Evolutionary conservation across 2,329 filamentous ascomycete genomes (phyloP).

Genomic region (Colletotrichum gigasporum): DNA sequence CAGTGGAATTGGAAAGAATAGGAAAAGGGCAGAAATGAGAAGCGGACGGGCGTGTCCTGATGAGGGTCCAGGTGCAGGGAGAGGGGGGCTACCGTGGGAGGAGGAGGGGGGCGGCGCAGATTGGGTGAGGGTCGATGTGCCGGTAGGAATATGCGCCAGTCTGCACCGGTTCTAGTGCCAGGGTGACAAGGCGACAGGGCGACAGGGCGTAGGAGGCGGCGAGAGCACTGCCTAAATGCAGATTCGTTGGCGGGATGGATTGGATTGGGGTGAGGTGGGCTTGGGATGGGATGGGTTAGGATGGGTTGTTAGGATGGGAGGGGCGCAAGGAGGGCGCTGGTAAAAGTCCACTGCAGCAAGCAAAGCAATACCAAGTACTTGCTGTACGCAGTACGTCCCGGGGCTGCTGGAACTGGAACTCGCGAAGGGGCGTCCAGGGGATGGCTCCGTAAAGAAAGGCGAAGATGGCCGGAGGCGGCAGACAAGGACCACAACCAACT

Average conservation of each 20-base stretch:
- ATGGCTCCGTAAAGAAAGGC: not conserved
- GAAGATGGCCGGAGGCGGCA: not conserved
- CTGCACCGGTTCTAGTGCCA: conserved; percentile 1
- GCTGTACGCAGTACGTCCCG: not conserved
- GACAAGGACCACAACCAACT: no score
- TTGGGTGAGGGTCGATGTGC: conserved; percentile 19
- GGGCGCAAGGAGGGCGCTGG: conserved; percentile 13
- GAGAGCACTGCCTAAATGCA: not conserved
- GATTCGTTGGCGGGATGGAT: not conserved
- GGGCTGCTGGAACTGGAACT: no score
- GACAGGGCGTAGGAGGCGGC: not conserved
- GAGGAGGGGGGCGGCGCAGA: conserved; percentile 8
- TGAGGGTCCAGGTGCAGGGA: conserved; percentile 22
- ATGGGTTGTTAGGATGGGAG: not conserved
- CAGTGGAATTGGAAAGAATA: not conserved
- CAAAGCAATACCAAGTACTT: no score
- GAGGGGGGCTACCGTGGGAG: not conserved
- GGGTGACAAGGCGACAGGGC: conserved; percentile 15
- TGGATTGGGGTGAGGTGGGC: not conserved
- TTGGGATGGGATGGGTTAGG: not conserved
- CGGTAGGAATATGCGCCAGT: conserved; percentile 9
- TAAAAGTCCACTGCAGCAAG: not conserved
- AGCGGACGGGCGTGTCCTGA: conserved; percentile 28
- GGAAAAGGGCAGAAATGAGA: not conserved
- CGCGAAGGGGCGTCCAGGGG: not conserved